A percentile compares a stretch with the other conserved stretches of the same genome.
Evolutionary conservation across 768 basidiomycete species (phyloP).

Genomic region (Collybia sordida): DNA sequence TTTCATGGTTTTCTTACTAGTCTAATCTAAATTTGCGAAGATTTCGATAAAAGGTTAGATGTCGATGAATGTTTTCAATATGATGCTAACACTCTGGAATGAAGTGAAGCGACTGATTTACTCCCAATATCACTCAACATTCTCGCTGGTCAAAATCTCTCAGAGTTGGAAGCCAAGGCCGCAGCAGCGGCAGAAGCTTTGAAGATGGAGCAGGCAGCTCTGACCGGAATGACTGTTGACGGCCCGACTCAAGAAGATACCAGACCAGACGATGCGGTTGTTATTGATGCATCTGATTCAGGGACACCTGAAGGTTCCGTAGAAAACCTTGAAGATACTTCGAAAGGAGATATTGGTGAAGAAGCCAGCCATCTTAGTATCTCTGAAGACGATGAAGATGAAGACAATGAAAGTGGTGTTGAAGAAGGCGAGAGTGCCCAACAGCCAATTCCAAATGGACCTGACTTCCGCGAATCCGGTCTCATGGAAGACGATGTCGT

Average conservation of each 20-base stretch:
- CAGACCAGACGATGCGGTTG: not conserved
- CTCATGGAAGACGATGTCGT: constrained; percentile 2
- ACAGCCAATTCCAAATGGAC: not conserved
- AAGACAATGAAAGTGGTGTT: not conserved
- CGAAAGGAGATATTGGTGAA: not conserved
- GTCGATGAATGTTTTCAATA: not conserved
- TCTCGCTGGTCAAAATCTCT: constrained; percentile 20
- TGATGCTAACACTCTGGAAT: not conserved
- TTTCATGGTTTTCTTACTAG: not conserved
- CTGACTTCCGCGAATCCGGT: not conserved
- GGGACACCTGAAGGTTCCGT: too few relatives aligned
- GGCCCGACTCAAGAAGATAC: not conserved
- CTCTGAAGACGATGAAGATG: not conserved
- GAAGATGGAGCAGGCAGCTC: not conserved
- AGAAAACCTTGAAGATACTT: not conserved
- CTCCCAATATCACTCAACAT: constrained; percentile 17
- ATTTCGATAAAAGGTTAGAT: constrained; percentile 13
- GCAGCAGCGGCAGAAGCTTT: constrained; percentile 8
- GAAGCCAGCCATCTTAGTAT: not conserved
- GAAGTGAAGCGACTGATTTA: constrained; percentile 4
- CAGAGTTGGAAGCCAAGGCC: constrained; percentile 16
- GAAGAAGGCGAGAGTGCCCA: not conserved
- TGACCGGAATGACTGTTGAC: not conserved
- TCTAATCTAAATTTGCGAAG: not conserved
- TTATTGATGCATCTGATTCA: too few relatives aligned